Evolutionary conservation across 2,329 filamentous ascomycete genomes (phyloP).

Genomic region (Aspergillus oerlinghausenensis): DNA sequence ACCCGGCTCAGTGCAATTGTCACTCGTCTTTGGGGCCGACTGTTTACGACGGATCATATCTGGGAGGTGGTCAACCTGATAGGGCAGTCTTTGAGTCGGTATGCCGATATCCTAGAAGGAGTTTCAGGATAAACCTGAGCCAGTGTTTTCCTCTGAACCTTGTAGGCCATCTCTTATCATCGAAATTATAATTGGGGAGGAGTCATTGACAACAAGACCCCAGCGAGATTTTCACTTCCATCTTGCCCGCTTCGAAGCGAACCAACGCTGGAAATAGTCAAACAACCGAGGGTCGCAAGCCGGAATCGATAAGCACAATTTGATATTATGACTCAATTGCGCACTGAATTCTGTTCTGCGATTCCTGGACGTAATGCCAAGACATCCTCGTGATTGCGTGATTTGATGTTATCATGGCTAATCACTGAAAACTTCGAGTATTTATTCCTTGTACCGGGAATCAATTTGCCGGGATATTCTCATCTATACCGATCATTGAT

Average conservation of each 20-base stretch:
- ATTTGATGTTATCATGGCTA: not conserved
- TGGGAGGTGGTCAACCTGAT: slow-evolving; percentile 35
- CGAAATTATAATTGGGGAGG: not conserved
- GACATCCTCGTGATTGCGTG: not conserved
- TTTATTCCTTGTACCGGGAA: not conserved
- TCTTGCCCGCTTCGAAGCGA: not conserved
- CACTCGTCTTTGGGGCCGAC: slow-evolving; percentile 30
- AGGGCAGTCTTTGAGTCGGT: slow-evolving; percentile 29
- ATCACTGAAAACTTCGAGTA: not conserved
- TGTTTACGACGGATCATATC: slow-evolving; percentile 34
- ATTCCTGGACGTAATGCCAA: not conserved
- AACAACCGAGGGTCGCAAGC: not conserved
- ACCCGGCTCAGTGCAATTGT: slow-evolving; percentile 29
- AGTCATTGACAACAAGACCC: not conserved
- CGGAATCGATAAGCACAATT: not conserved
- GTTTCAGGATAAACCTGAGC: not conserved
- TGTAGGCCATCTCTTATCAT: not conserved
- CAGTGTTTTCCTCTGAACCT: not conserved
- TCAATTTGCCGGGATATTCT: not conserved
- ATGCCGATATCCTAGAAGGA: slow-evolving; percentile 28
- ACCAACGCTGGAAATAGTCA: not conserved
- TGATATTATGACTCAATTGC: not conserved
- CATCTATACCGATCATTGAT: not conserved
- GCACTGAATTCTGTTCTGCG: not conserved
- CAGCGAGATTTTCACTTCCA: not conserved